Base-by-base conservation (phyloP, 2,329 filamentous ascomycete species). In the Penicillium crustosum region DNA sequence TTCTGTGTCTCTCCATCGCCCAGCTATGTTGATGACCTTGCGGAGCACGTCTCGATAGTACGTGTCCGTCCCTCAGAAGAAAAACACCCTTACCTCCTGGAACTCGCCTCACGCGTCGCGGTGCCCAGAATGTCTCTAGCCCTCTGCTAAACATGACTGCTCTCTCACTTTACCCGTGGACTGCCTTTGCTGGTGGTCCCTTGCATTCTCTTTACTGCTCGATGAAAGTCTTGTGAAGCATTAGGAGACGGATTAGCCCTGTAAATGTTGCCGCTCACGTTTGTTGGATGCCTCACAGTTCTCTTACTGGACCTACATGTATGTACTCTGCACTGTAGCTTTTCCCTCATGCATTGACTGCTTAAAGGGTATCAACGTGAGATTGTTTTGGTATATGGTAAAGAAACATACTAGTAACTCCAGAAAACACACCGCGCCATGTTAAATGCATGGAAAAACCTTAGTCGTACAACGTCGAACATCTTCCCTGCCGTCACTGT, bases 401-500 rank as follows among this genome's bases (percentile, higher is more conserved):
- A 36, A 27, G 8, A 17, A 35, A 29, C 7, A 36, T 17, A 27
- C 35, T 29, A 29, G 39, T 35, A 49, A 54, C 48, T 49, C 58
- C 60, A 47, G 53, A 49, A n/a, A 53, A 47, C 44, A 41, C 25
- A 55, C n/a, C n/a, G 29, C 60, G 55, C 58, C 57, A 39, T 38
- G 23, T 52, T 41, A 39, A 41, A 53, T 49, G 50, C 41, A 62
- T 61, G 49, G 51, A 64, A 55, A 33, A 41, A 27, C 55, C 53
- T 41, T 41, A 62, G 48, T 55, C 53, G 21, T 61, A 59, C 55
- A 53, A 53, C n/a, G 33, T 55, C 41, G 31, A 58, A 19, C 49
- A 36, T 41, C 15, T 25, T 3, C 25, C 38, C 38, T 39, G n/a
- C 27, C 15, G 41, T 68, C 64, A 59, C 12, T 70, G 66, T 36